These are phyloP conservation scores for Jasminum sambac DNA, from an alignment of 257 asterid genomes.

Conservation along the genomic window DNA sequence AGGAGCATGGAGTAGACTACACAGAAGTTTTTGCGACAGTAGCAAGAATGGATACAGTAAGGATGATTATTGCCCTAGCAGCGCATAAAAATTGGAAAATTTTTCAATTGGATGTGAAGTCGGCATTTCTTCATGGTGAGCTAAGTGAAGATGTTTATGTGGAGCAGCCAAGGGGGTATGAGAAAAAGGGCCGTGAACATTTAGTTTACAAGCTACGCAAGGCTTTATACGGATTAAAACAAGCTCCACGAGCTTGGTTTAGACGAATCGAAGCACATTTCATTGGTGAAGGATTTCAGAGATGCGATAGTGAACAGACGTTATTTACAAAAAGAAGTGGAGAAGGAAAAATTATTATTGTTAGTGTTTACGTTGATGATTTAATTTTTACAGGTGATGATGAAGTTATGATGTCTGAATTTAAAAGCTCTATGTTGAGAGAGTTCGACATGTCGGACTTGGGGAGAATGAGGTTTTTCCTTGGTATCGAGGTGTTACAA, in stretches of 20 bases:
- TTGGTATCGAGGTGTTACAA: background rate
- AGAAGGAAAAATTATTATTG: background rate
- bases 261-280: background rate
- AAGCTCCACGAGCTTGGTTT: conserved; percentile 5
- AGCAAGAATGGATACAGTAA: background rate
- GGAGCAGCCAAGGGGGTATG: background rate
- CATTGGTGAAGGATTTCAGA: background rate
- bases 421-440: background rate
- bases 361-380: background rate
- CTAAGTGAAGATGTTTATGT: background rate
- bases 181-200: background rate
- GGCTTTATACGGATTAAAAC: no score
- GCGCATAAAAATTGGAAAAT: background rate
- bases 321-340: background rate
- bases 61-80: background rate
- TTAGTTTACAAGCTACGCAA: background rate
- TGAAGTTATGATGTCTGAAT: background rate
- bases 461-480: no score
- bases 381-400: background rate
- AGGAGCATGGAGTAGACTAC: background rate
- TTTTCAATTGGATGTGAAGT: background rate
- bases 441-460: no score
- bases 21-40: background rate
- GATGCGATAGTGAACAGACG: background rate
- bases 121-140: background rate